Percentiles rank a stretch among this genome's conserved stretches.
Evolutionary conservation across 1,139 yeast species (phyloP).

Genomic region (Keqinozyma sinolaborantium): DNA sequence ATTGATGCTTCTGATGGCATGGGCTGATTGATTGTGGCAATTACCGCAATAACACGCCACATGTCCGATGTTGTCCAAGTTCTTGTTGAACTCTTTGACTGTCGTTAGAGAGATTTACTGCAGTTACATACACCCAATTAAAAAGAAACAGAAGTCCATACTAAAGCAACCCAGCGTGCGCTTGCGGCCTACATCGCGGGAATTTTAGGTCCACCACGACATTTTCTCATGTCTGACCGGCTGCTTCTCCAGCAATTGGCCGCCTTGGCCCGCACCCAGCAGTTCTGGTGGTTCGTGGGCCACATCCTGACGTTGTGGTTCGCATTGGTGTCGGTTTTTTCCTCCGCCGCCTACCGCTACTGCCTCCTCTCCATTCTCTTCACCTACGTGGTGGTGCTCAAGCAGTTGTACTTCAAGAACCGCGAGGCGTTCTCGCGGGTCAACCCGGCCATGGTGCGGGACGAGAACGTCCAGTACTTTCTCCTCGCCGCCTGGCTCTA

Average conservation of each 20-base stretch:
- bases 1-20: slow-evolving; percentile 38
- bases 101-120: slow-evolving; percentile 4
- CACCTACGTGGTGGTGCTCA: slow-evolving; percentile 47
- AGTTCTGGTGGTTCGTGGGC: slow-evolving; percentile 54
- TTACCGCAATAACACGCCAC: slow-evolving; percentile 33
- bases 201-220: too few relatives aligned
- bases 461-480: slow-evolving; percentile 52
- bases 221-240: slow-evolving; percentile 1
- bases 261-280: slow-evolving; percentile 32
- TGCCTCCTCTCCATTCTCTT: slow-evolving; percentile 39
- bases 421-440: slow-evolving; percentile 23
- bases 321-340: slow-evolving; percentile 33
- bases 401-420: slow-evolving; percentile 36
- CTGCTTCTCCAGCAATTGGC: slow-evolving; percentile 7
- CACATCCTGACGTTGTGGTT: slow-evolving; percentile 38
- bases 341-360: slow-evolving; percentile 29
- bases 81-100: slow-evolving; percentile 30
- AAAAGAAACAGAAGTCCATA: slow-evolving; percentile 30
- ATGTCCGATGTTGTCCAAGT: slow-evolving; percentile 24
- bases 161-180: neutral
- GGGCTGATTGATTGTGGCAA: slow-evolving; percentile 46
- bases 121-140: slow-evolving; percentile 25
- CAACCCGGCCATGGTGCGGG: slow-evolving; percentile 22
- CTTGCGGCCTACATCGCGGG: too few relatives aligned
- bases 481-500: slow-evolving; percentile 37